phyloP scores from a whole-genome alignment of 2,329 filamentous ascomycete genomes.

The Dactylellina cionopaga region DNA sequence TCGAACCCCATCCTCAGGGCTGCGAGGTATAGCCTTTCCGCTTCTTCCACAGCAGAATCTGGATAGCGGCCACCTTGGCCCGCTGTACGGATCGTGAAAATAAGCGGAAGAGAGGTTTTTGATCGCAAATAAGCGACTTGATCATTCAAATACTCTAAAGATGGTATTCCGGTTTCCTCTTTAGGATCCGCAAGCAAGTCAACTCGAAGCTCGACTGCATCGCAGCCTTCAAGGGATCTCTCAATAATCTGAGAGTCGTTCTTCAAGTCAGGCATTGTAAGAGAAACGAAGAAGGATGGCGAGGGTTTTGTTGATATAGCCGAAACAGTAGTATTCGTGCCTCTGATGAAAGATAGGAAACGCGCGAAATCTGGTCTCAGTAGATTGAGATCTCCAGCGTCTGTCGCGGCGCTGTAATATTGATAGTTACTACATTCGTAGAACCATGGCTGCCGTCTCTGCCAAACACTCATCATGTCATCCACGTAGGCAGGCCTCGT shows the following conservation, averaged over 20 bases:
- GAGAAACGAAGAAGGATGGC: constrained; percentile 89
- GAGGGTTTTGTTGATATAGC: constrained; percentile 71
- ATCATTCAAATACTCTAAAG: constrained; percentile 78
- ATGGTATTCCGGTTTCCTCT: constrained; percentile 67
- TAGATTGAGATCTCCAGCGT: constrained; percentile 64
- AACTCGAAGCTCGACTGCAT: constrained; percentile 93
- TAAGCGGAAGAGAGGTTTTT: constrained; percentile 77
- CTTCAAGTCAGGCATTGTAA: constrained; percentile 80
- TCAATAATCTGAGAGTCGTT: constrained; percentile 67
- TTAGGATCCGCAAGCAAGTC: constrained; percentile 82
- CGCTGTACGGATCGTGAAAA: constrained; percentile 88
- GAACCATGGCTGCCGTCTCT: constrained; percentile 88
- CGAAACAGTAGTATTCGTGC: constrained; percentile 68
- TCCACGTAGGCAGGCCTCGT: constrained; percentile 91
- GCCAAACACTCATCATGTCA: constrained; percentile 90
- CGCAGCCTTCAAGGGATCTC: constrained; percentile 79
- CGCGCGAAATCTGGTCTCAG: constrained; percentile 76
- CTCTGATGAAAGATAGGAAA: constrained; percentile 76
- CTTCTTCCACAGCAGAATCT: constrained; percentile 76
- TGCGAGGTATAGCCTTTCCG: constrained; percentile 77
- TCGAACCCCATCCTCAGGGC: constrained; percentile 87
- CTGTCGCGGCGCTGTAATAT: constrained; percentile 81
- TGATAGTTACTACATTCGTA: constrained; percentile 92
- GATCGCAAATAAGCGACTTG: constrained; percentile 84
- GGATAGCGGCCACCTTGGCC: constrained; percentile 90